Percentiles rank a stretch among this genome's conserved stretches.
These are phyloP conservation scores for Carex myosuroides DNA, from an alignment of 176 grass and related monocot species.

Conservation along the genomic window DNA sequence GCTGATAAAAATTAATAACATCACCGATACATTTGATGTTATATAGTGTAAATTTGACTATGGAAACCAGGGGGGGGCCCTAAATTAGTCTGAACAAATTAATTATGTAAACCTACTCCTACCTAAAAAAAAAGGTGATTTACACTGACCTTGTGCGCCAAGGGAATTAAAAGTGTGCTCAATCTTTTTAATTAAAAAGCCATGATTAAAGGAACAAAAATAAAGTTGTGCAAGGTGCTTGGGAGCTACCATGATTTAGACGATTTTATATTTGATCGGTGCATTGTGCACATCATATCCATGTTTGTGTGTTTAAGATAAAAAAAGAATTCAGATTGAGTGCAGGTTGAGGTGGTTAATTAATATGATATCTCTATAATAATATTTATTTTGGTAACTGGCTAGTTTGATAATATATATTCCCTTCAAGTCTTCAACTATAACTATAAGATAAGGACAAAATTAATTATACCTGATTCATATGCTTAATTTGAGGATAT, in stretches of 20 bases:
- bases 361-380: neutral
- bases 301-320: neutral
- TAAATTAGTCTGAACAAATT: neutral
- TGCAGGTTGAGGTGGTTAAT: neutral
- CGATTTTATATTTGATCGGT: constrained; percentile 4
- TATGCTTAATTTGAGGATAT: too few relatives aligned
- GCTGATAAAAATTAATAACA: neutral
- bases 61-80: neutral
- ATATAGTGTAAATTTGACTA: neutral
- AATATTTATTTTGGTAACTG: neutral
- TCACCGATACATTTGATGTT: neutral
- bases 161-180: neutral
- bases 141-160: neutral
- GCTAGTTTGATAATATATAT: too few relatives aligned
- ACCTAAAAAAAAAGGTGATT: constrained; percentile 6
- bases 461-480: neutral
- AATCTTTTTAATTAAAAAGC: constrained; percentile 11
- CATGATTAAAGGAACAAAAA: neutral
- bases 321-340: neutral
- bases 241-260: neutral
- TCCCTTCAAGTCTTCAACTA: too few relatives aligned
- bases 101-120: neutral
- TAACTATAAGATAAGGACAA: neutral
- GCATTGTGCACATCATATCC: neutral
- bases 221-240: neutral